Evolutionary conservation across 2,329 filamentous ascomycete genomes (phyloP).

Genomic region (Diaporthe capsici): DNA sequence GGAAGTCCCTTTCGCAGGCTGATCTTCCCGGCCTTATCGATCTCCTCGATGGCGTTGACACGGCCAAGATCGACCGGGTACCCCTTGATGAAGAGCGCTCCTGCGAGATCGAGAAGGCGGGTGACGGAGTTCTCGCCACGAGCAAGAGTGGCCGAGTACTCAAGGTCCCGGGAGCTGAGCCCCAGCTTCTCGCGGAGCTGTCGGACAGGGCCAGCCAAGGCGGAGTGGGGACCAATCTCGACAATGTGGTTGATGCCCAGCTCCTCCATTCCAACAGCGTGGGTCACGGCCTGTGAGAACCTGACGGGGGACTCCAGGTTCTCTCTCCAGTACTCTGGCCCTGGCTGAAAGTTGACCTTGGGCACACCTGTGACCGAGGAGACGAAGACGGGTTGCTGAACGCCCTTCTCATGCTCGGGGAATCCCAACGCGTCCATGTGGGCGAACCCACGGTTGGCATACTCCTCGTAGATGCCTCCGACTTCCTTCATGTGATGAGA

Average conservation of each 20-base stretch:
- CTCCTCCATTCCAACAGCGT: background rate
- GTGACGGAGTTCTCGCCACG: background rate
- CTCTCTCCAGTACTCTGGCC: conserved; percentile 33
- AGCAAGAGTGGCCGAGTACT: background rate
- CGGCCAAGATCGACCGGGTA: background rate
- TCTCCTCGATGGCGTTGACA: conserved; percentile 43
- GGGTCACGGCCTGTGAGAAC: conserved; percentile 6
- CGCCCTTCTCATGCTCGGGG: background rate
- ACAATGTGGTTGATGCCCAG: conserved; percentile 26
- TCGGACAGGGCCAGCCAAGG: conserved; percentile 48
- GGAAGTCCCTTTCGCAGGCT: background rate
- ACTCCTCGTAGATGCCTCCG: conserved; percentile 30
- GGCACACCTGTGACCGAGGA: conserved; percentile 39
- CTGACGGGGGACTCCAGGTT: conserved; percentile 23
- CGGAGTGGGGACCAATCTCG: conserved; percentile 49
- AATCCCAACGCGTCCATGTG: conserved; percentile 45
- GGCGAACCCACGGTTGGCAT: conserved; percentile 41
- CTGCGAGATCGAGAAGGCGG: background rate
- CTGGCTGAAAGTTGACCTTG: conserved; percentile 17
- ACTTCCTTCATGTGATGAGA: conserved; percentile 47
- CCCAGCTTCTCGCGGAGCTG: conserved; percentile 45
- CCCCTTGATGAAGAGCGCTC: background rate
- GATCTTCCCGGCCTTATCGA: conserved; percentile 38
- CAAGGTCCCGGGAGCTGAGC: background rate
- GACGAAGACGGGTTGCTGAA: background rate